Conservation (phyloP, 2,329 filamentous ascomycete species). For the Claviceps quebecensis region DNA sequence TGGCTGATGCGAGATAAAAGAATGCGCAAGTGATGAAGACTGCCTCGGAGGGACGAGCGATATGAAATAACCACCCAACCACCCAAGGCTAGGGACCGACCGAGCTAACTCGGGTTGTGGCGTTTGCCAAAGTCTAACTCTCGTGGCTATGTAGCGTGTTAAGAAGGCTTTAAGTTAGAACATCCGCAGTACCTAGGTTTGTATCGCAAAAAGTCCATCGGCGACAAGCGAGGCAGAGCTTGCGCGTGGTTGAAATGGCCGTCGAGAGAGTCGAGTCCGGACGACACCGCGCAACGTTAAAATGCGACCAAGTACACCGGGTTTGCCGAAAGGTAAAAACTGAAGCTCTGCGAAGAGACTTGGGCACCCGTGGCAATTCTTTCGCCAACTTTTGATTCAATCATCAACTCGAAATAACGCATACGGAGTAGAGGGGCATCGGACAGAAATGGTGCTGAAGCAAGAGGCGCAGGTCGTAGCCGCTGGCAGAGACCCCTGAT, state of each 20-base stretch:
- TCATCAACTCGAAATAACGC: constrained; percentile 12
- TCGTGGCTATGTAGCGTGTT: background rate
- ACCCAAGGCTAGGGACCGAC: background rate
- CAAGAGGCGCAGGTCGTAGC: background rate
- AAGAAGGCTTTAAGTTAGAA: background rate
- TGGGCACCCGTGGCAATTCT: background rate
- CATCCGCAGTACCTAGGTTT: background rate
- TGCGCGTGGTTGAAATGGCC: background rate
- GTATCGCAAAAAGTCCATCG: background rate
- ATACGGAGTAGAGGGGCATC: background rate
- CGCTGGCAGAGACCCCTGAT: background rate
- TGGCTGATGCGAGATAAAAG: background rate
- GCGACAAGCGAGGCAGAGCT: background rate
- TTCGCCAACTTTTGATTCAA: background rate
- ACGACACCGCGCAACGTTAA: background rate
- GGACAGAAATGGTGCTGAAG: background rate
- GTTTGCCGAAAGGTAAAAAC: background rate
- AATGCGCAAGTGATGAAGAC: background rate
- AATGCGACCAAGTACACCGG: background rate
- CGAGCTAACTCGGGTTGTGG: background rate
- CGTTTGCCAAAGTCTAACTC: background rate
- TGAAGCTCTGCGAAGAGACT: background rate
- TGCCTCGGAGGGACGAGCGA: background rate
- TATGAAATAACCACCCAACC: background rate
- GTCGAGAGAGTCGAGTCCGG: background rate